Percentiles rank a stretch among this genome's conserved stretches.
phyloP scores from a whole-genome alignment of 176 grass and related monocot species.

The Ampelocalamus luodianensis region DNA sequence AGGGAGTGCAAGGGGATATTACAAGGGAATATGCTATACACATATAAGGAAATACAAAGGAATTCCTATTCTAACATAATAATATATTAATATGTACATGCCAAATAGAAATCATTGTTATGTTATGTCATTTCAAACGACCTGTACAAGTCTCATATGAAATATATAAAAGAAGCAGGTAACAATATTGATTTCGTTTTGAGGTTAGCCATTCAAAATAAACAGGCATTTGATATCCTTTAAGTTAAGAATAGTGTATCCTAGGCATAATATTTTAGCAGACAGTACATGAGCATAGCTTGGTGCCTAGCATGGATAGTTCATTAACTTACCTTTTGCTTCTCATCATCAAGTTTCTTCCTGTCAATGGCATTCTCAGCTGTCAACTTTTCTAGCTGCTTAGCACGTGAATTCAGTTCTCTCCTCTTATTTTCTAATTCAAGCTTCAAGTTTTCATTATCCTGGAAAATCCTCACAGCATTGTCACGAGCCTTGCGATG shows the following conservation, averaged over 20 bases:
- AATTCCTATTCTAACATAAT: too few relatives aligned
- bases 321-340: slow-evolving; percentile 68
- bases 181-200: slow-evolving; percentile 1
- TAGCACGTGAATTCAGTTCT: slow-evolving; percentile 61
- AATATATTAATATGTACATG: background rate
- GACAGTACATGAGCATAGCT: background rate
- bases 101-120: background rate
- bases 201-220: slow-evolving; percentile 6
- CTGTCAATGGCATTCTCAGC: slow-evolving; percentile 68
- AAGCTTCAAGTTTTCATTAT: slow-evolving; percentile 76
- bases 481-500: slow-evolving; percentile 61
- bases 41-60: too few relatives aligned
- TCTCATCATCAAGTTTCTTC: slow-evolving; percentile 72
- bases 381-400: slow-evolving; percentile 69
- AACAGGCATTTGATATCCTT: background rate
- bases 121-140: slow-evolving; percentile 18
- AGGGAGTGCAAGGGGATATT: too few relatives aligned
- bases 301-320: slow-evolving; percentile 12
- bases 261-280: slow-evolving; percentile 27
- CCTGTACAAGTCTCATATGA: background rate
- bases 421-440: slow-evolving; percentile 79
- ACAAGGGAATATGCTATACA: too few relatives aligned
- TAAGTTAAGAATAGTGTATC: slow-evolving; percentile 17
- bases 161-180: slow-evolving; percentile 26
- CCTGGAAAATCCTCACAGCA: slow-evolving; percentile 65